These are phyloP conservation scores for Globisporangium middletonii DNA, from an alignment of 352 stramenopile species.

Conservation along the genomic window DNA sequence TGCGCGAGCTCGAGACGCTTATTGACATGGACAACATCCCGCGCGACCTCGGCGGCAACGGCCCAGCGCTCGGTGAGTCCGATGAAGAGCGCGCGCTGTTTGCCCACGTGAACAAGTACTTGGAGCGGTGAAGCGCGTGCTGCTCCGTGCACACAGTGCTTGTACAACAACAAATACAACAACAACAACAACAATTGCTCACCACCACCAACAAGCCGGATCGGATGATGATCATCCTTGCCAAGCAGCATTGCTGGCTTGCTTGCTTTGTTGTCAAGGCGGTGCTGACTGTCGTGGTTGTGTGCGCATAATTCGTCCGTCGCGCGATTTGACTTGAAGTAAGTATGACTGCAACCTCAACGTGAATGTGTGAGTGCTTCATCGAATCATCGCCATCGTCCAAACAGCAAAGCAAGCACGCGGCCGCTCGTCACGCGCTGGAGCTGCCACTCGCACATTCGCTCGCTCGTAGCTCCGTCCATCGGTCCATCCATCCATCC, in stretches of 20 bases:
- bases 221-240: too few species aligned
- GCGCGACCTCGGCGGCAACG: constrained; percentile 62
- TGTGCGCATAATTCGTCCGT: too few species aligned
- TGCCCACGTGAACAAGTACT: constrained; percentile 68
- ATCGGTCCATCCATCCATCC: neutral
- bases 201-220: too few species aligned
- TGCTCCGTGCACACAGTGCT: too few species aligned
- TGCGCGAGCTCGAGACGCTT: constrained; percentile 61
- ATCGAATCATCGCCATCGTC: constrained; percentile 13
- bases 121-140: constrained; percentile 11
- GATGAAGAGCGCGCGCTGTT: constrained; percentile 59
- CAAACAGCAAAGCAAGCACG: constrained; percentile 2
- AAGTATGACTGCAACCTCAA: constrained; percentile 17
- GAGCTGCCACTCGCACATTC: constrained; percentile 5
- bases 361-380: constrained; percentile 26
- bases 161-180: too few species aligned
- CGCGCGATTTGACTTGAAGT: too few species aligned
- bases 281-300: too few species aligned
- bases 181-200: too few species aligned
- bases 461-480: neutral
- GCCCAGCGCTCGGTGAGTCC: constrained; percentile 54
- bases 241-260: too few species aligned
- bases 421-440: neutral
- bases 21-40: constrained; percentile 69
- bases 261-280: too few species aligned